Conservation (phyloP, 2,329 filamentous ascomycete genomes). For the Xylaria sp. region DNA sequence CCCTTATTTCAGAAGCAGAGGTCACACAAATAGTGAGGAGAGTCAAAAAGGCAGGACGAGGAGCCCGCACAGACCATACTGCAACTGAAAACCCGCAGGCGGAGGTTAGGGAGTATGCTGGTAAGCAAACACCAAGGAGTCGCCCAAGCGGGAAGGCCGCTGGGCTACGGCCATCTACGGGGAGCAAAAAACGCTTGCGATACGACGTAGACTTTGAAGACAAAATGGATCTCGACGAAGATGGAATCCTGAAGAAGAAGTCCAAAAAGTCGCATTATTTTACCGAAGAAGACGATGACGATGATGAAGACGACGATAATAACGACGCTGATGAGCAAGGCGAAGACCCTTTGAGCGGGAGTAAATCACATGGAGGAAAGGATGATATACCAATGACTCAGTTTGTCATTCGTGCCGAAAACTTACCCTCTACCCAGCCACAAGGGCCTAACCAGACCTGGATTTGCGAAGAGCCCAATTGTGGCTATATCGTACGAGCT, state of each 20-base stretch:
- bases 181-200: constrained; percentile 58
- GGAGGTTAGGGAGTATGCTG: constrained; percentile 32
- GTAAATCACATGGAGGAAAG: constrained; percentile 46
- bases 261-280: constrained; percentile 42
- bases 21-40: constrained; percentile 42
- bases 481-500: constrained; percentile 70
- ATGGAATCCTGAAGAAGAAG: constrained; percentile 45
- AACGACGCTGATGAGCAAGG: constrained; percentile 34
- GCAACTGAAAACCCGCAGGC: constrained; percentile 36
- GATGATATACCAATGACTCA: constrained; percentile 33
- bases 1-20: constrained; percentile 43
- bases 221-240: constrained; percentile 51
- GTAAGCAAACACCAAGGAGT: constrained; percentile 43
- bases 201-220: constrained; percentile 49
- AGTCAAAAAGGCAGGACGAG: constrained; percentile 39
- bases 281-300: constrained; percentile 40
- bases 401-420: constrained; percentile 61
- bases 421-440: constrained; percentile 59
- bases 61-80: constrained; percentile 16
- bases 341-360: constrained; percentile 43
- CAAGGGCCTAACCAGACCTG: constrained; percentile 71
- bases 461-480: constrained; percentile 72
- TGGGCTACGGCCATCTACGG: constrained; percentile 54
- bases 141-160: constrained; percentile 58
- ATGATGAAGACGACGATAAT: constrained; percentile 39